phyloP scores from a whole-genome alignment of 176 grass and related monocot species.

The Cymbopogon citratus region DNA sequence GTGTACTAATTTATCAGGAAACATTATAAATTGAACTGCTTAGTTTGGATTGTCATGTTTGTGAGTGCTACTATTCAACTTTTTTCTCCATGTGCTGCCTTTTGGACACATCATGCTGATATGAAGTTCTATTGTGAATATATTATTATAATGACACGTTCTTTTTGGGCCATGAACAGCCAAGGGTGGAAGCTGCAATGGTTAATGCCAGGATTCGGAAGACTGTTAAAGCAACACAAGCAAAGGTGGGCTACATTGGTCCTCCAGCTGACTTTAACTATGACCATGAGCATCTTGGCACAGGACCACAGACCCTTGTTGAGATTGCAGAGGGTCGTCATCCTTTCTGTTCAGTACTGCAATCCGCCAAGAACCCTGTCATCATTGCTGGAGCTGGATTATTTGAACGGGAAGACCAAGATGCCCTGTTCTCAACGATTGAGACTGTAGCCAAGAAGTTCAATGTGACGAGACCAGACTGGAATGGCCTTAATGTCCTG shows the following conservation, averaged over 20 bases:
- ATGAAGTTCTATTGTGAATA: neutral
- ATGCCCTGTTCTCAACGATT: constrained; percentile 65
- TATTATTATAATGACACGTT: neutral
- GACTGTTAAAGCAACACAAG: constrained; percentile 73
- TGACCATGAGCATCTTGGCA: constrained; percentile 79
- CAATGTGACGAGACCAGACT: constrained; percentile 67
- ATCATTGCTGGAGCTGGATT: constrained; percentile 85
- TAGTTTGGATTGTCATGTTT: neutral
- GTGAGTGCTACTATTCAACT: neutral
- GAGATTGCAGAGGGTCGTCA: constrained; percentile 73
- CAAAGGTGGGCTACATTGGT: constrained; percentile 94
- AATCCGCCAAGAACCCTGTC: constrained; percentile 82
- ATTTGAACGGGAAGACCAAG: constrained; percentile 75
- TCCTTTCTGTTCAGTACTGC: constrained; percentile 72
- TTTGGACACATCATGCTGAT: neutral
- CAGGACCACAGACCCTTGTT: constrained; percentile 68
- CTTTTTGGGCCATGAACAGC: constrained; percentile 43
- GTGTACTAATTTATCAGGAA: neutral
- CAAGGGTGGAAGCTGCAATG: constrained; percentile 93
- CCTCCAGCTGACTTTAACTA: constrained; percentile 90
- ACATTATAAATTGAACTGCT: neutral
- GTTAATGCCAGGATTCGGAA: constrained; percentile 88
- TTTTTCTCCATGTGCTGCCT: neutral
- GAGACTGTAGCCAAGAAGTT: constrained; percentile 69
- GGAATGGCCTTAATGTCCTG: constrained; percentile 90